Evolutionary conservation across 768 basidiomycete species (phyloP), one percentile per base, ranked within the genome.

Genomic region (Lactifluus pinguis): DNA sequence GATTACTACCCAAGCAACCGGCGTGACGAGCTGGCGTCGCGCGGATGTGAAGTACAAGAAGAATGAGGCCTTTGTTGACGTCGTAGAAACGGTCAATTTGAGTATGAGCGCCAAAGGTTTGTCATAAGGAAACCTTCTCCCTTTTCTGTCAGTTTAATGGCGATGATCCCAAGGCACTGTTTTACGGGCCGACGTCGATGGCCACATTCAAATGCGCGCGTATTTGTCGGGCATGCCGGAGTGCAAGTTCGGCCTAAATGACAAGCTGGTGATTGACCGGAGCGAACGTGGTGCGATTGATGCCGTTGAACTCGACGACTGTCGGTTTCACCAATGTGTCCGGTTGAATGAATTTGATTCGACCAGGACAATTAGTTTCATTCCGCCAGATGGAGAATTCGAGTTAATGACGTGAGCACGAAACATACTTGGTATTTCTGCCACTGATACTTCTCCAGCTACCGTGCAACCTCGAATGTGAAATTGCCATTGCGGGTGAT

Each of bases 61-160:
- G 81, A 99, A 99, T 66, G 97, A 99, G 70, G 97, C 97, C 0
- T 99, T 98, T 67, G 95, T 99, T n/a, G 97, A 99, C 70, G 97
- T 99, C 9, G 90, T 99, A 48, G 97, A 99, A 76, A 91, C 82
- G 2, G 91, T 99, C 63, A 98, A 99, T 69, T 72, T 98, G 57
- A 87, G 92, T 67, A 97, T 98, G 95, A 95, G 92, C 71, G 89
- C 94, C 2, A 98, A 95, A 77, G 95, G 94, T 89, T 62, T 51
- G 78, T 69, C 15, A 4, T 38, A 5, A 21, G 66, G 14, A 49
- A 6, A 44, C 7, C 2, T 21, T 7, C 15, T 15, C n/a, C 25
- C 39, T 50, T 25, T 55, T 51, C 53, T 63, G 15, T 15, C 42
- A 8, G 13, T 45, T 50, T 45, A 61, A 38, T 50, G 36, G 14